A percentile compares a stretch with the other conserved stretches of the same genome.
phyloP scores from a whole-genome alignment of 1,284 basidiomycete species.

The Rhodotorula sp. region DNA sequence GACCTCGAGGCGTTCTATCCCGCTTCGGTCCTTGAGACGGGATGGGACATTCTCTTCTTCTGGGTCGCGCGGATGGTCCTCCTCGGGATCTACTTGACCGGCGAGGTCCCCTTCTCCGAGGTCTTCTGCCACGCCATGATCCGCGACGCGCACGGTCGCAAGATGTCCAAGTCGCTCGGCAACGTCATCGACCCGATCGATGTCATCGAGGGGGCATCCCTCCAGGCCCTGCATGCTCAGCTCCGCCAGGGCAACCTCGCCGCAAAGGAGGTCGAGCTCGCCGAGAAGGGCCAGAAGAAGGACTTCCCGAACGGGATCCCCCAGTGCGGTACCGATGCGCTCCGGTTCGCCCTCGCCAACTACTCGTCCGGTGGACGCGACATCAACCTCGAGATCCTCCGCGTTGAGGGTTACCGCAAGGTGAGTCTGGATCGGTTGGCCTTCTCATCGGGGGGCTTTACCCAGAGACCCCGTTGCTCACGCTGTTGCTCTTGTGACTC shows the following conservation, averaged over 20 bases:
- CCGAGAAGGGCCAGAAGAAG: slow-evolving; percentile 94
- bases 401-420: slow-evolving; percentile 98
- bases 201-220: slow-evolving; percentile 81
- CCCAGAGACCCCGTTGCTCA: too few species aligned
- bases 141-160: slow-evolving; percentile 95
- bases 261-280: slow-evolving; percentile 88
- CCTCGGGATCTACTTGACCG: slow-evolving; percentile 87
- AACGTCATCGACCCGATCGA: slow-evolving; percentile 98
- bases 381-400: slow-evolving; percentile 92
- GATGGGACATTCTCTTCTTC: slow-evolving; percentile 99
- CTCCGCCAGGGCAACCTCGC: slow-evolving; percentile 90
- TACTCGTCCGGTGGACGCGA: slow-evolving; percentile 86
- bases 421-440: slow-evolving; percentile 39
- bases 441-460: background rate
- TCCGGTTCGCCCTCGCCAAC: slow-evolving; percentile 92
- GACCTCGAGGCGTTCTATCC: slow-evolving; percentile 86
- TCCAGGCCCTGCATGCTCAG: slow-evolving; percentile 85
- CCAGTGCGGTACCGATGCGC: slow-evolving; percentile 95
- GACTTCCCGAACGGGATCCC: slow-evolving; percentile 99
- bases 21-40: slow-evolving; percentile 85
- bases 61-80: slow-evolving; percentile 99
- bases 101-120: slow-evolving; percentile 89
- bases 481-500: background rate
- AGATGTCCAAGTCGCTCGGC: slow-evolving; percentile 98
- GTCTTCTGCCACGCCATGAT: slow-evolving; percentile 99